Base-by-base conservation (phyloP, 306 rosid species). In the peach (Prunus persica) region DNA sequence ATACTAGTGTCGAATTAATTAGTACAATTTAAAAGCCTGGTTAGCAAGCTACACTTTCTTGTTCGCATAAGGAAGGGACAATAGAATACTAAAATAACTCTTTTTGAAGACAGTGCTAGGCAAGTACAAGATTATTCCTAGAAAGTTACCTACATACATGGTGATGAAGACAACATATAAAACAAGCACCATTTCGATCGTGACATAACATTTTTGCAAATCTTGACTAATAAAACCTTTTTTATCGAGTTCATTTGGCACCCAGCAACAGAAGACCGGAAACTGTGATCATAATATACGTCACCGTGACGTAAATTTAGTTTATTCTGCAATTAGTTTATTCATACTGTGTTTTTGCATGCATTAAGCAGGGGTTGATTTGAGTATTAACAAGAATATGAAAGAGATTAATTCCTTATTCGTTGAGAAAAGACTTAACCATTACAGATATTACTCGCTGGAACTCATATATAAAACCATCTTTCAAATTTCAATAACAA, bases 361-460 rank as follows among this genome's bases (percentile, higher is more conserved):
- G 13, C 20, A 47, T 24, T 47, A 60, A 60, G 32, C 52, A 49
- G 13, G 52, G 19, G 5, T 64, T 16, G 32, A 13, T 24, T 45
- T 16, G 38, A 43, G n/a, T 41, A 49, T 47, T n/a, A 63, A 63
- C 45, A 41, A 47, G 24, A 10, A 65, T 6, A 18, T 19, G 3
- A 47, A 28, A 57, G 69, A 73, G 72, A 67, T 16, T 11, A n/a
- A 67, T 50, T 71, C 57, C 28, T 63, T 5, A 24, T 38, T 8
- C 34, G 46, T 25, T 41, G 41, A 32, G 46, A 43, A 72, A 68
- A 19, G 34, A 61, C 75, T 49, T 72, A 56, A 62, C 64, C 16
- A 80, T 74, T 76, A 82, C 56, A 80, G 43, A 1, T n/a, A 68
- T 47, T 76, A 73, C 55, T 78, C 73, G 81, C 75, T 72, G 64